phyloP scores from a whole-genome alignment of 371 early-diverging fungal species.

The Nematocida ironsii region DNA sequence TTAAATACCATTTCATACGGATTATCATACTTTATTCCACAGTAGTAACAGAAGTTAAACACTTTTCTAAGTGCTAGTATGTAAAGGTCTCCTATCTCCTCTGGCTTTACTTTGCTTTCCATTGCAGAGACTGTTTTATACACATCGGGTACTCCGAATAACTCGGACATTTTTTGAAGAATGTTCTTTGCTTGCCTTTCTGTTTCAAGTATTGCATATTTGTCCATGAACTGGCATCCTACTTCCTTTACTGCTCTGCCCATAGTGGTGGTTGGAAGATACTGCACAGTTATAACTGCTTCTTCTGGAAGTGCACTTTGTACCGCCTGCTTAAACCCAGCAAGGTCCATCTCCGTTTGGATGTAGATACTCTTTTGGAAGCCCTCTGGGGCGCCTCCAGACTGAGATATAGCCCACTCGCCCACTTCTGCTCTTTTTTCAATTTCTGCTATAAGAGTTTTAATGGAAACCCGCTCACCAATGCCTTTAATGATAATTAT shows the following conservation, averaged over 20 bases:
- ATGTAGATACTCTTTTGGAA: conserved; percentile 35
- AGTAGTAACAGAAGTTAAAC: conserved; percentile 57
- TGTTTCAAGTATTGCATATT: conserved; percentile 1
- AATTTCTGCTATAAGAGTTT: not conserved
- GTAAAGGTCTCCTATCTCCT: conserved; percentile 40
- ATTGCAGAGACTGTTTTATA: conserved; percentile 20
- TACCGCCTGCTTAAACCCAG: not conserved
- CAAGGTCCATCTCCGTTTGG: not conserved
- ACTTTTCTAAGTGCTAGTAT: conserved; percentile 47
- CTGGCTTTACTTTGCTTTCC: not conserved
- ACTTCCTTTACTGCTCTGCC: not conserved
- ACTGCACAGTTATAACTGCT: not conserved
- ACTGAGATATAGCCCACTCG: conserved; percentile 27
- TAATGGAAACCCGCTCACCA: not conserved
- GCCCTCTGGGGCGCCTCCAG: not conserved
- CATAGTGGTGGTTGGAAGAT: conserved; percentile 6
- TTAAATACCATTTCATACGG: conserved; percentile 43
- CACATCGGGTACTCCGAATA: conserved; percentile 42
- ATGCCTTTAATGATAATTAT: conserved; percentile 27
- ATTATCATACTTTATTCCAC: conserved; percentile 41
- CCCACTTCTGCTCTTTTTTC: not conserved
- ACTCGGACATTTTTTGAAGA: conserved; percentile 26
- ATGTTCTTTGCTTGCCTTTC: conserved; percentile 32
- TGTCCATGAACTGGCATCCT: conserved; percentile 41
- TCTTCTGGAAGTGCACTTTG: not conserved